Evolutionary conservation across 1,284 basidiomycete genomes (phyloP).

Genomic region (Xerocomus minutiporus): DNA sequence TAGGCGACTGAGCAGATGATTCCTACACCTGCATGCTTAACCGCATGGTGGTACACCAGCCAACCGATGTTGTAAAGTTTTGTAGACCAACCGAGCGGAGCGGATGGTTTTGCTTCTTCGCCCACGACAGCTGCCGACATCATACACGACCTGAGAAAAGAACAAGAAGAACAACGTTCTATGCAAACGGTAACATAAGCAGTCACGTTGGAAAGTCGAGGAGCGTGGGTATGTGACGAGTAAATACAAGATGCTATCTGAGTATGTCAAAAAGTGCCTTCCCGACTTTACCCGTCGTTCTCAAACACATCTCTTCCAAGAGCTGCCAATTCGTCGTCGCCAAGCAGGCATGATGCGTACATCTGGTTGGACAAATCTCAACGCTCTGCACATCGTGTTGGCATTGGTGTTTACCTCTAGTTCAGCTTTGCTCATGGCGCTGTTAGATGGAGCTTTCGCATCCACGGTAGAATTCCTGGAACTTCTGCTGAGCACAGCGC

Average conservation of each 20-base stretch:
- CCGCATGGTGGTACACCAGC: slow-evolving; percentile 36
- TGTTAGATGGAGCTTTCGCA: neutral
- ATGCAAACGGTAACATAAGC: neutral
- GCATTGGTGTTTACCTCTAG: slow-evolving; percentile 19
- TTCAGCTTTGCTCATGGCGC: slow-evolving; percentile 15
- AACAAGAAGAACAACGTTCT: neutral
- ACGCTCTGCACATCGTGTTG: neutral
- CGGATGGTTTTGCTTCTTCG: slow-evolving; percentile 4
- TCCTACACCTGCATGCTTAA: slow-evolving; percentile 46
- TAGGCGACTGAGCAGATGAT: slow-evolving; percentile 52
- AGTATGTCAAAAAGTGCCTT: neutral
- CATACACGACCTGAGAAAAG: neutral
- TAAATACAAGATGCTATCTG: neutral
- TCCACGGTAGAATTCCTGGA: neutral
- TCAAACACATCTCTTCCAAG: slow-evolving; percentile 24
- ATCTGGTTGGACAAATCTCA: slow-evolving; percentile 19
- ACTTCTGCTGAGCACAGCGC: neutral
- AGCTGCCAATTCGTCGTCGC: slow-evolving; percentile 12
- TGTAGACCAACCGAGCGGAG: slow-evolving; percentile 17
- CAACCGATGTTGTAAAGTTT: slow-evolving; percentile 19
- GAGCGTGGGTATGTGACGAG: neutral
- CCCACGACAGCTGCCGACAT: slow-evolving; percentile 15
- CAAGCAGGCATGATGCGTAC: slow-evolving; percentile 26
- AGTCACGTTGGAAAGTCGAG: neutral
- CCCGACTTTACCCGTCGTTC: neutral